Base-by-base conservation (phyloP, 1,139 yeast genomes). In the Candida tetrigidarum region DNA sequence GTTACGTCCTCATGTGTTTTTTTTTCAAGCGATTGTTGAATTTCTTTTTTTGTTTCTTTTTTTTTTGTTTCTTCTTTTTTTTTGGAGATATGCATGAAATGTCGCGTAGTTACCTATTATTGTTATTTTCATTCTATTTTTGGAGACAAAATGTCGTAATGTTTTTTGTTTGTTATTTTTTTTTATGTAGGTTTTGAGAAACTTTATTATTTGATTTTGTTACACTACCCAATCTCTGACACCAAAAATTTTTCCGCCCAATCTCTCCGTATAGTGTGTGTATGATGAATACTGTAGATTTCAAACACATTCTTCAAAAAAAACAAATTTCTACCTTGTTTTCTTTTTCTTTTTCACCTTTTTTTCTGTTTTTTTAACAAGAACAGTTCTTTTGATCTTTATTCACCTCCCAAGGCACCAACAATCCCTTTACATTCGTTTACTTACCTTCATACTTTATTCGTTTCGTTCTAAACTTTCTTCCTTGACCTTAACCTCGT, bases 141-240 rank as follows among this genome's bases (percentile, higher is more conserved):
- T 30, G 18, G 20, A n/a, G 10, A 10, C 9, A 10, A 10, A 22
- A 22, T 22, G 34, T 29, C 33, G 19, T 16, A 15, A 14, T 15
- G 33, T 15, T 5, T 16, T 18, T 8, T n/a, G 18, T 18, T n/a
- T 32, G 15, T 20, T 10, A 3, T 16, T 32, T 32, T 19, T 14
- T 6, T 18, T 8, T 32, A 15, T 20, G 25, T 19, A 25, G 7
- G 15, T 18, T 32, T 11, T 18, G n/a, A n/a, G n/a, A n/a, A n/a
- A n/a, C n/a, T 5, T 11, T 32, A 9, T n/a, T 32, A 18, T 32
- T 32, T 32, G 36, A 32, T 32, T 32, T 32, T 32, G 36, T 32
- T 32, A 32, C 36, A 32, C 36, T 32, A 32, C 36, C 25, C 12
- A 26, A 11, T n/a, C 2, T 26, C 16, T 12, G 6, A 12, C 30